Evolutionary conservation across 495 filamentous ascomycete species (phyloP).

Genomic region (Lasiosphaeria hispida): DNA sequence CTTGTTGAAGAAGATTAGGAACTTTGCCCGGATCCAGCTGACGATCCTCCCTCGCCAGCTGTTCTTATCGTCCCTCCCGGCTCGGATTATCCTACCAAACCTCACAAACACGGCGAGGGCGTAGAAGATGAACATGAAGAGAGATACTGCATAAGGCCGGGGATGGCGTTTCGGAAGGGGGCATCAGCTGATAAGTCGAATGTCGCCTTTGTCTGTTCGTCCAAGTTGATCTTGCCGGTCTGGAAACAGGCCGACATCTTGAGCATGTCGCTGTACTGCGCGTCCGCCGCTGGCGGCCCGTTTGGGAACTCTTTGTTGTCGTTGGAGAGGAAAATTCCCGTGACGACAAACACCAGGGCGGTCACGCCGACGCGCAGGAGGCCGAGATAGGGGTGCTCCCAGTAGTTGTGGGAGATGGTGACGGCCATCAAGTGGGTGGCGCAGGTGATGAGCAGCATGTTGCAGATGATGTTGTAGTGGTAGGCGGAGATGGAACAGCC

Average conservation of each 20-base stretch:
- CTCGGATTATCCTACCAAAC: constrained; percentile 21
- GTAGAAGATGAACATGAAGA: constrained; percentile 32
- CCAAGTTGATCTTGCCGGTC: constrained; percentile 10
- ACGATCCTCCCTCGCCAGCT: constrained; percentile 13
- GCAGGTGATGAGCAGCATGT: constrained; percentile 40
- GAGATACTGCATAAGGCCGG: constrained; percentile 32
- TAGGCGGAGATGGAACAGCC: constrained; percentile 42
- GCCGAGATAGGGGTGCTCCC: constrained; percentile 30
- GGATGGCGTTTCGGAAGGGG: constrained; percentile 27
- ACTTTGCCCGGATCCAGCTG: neutral
- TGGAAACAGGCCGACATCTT: constrained; percentile 36
- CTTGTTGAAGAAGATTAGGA: constrained; percentile 9
- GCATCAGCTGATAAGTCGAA: constrained; percentile 17
- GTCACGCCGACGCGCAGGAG: constrained; percentile 28
- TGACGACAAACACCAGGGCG: constrained; percentile 25
- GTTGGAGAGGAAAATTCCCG: constrained; percentile 32
- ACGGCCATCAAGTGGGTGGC: constrained; percentile 40
- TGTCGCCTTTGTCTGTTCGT: constrained; percentile 9
- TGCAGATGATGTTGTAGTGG: constrained; percentile 43
- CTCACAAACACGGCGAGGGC: constrained; percentile 25
- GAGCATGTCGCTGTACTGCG: constrained; percentile 26
- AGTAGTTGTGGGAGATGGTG: constrained; percentile 36
- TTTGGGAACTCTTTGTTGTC: constrained; percentile 28
- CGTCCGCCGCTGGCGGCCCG: constrained; percentile 17
- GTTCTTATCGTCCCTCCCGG: constrained; percentile 17